phyloP scores from a whole-genome alignment of 2,329 filamentous ascomycete species.

The Aureobasidium sp. region DNA sequence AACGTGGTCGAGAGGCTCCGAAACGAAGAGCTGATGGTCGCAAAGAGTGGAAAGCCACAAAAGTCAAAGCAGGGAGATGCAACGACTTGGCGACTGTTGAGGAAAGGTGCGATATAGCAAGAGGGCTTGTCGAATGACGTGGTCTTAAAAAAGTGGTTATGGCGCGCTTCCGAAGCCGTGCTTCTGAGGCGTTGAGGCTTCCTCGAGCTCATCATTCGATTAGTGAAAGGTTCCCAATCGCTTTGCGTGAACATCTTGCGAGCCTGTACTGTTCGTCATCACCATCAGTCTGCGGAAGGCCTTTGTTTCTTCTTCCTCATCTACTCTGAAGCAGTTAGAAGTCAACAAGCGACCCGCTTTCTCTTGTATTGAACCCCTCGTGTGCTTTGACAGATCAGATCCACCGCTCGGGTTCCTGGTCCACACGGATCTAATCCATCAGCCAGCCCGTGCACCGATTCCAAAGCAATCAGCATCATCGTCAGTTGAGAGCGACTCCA shows the following conservation, averaged over 20 bases:
- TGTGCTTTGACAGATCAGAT: conserved; percentile 11
- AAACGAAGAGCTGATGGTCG: neutral
- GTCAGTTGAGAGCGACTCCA: neutral
- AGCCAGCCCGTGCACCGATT: conserved; percentile 12
- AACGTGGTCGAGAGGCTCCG: neutral
- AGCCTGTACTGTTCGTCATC: conserved; percentile 6
- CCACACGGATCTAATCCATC: conserved; percentile 13
- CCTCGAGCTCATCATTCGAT: conserved; percentile 11
- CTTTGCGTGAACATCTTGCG: neutral
- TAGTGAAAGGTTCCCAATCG: conserved; percentile 9
- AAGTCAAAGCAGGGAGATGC: neutral
- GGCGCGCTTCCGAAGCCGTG: conserved; percentile 10
- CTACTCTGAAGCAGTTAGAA: neutral
- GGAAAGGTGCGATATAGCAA: neutral
- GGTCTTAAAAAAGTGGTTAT: neutral
- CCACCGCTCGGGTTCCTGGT: conserved; percentile 12
- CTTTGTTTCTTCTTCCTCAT: neutral
- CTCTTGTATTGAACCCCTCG: conserved; percentile 6
- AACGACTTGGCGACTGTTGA: neutral
- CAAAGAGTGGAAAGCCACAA: conserved; percentile 1
- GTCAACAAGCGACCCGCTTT: conserved; percentile 3
- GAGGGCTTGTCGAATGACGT: conserved; percentile 11
- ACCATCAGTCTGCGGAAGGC: neutral
- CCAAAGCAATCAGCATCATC: neutral
- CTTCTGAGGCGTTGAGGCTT: conserved; percentile 5